Evolutionary conservation across 495 filamentous ascomycete species (phyloP).

Genomic region (Xylaria telfairii): DNA sequence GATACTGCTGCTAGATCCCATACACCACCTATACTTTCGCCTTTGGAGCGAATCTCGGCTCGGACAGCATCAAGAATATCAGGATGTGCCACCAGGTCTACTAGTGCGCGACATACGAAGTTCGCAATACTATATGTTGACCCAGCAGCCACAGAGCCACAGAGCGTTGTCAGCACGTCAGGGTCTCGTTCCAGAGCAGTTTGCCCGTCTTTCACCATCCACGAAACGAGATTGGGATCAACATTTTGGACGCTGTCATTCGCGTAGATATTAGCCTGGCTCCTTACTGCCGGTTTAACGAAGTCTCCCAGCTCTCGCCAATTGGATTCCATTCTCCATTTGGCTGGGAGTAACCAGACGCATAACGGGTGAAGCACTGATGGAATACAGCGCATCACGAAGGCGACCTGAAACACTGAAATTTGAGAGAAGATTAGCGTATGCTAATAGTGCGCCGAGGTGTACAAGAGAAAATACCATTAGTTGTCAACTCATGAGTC

Average conservation of each 20-base stretch:
- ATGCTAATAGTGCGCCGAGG: neutral
- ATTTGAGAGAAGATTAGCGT: neutral
- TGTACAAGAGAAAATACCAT: neutral
- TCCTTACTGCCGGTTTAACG: neutral
- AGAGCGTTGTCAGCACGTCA: too few species aligned
- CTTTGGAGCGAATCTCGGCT: neutral
- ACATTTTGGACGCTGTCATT: neutral
- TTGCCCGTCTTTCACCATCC: too few species aligned
- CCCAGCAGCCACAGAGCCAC: too few species aligned
- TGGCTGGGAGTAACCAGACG: neutral
- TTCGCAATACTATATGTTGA: too few species aligned
- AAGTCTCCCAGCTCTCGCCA: neutral
- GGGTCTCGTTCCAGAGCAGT: too few species aligned
- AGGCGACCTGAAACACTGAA: neutral
- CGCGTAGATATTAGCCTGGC: neutral
- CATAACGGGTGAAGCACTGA: neutral
- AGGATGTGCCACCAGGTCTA: neutral
- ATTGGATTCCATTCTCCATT: neutral
- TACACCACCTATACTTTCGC: neutral
- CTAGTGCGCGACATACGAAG: neutral
- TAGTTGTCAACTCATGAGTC: neutral
- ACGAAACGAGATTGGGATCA: neutral
- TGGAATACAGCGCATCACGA: neutral
- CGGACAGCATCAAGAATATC: neutral
- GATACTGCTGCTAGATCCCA: neutral